phyloP scores from a whole-genome alignment of 1,139 yeast species.

The Kodamaea arcana region DNA sequence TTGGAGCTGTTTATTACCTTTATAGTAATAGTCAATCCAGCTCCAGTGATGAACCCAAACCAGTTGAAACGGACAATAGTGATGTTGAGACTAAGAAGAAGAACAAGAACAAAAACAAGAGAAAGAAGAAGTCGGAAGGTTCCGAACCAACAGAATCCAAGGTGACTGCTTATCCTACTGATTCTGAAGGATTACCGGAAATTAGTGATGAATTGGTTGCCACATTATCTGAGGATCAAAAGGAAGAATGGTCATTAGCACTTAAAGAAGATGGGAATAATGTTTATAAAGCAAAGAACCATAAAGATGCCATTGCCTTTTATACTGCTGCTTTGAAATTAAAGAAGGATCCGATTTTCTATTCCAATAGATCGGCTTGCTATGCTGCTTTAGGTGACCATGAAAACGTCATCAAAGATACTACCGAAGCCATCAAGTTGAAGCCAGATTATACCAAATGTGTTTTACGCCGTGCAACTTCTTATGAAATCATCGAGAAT shows the following conservation, averaged over 20 bases:
- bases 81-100: slow-evolving; percentile 18
- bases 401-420: slow-evolving; percentile 81
- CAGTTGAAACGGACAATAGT: slow-evolving; percentile 5
- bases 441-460: slow-evolving; percentile 93
- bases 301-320: slow-evolving; percentile 66
- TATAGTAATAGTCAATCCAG: slow-evolving; percentile 12
- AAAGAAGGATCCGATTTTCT: slow-evolving; percentile 80
- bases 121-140: slow-evolving; percentile 32
- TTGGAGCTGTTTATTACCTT: slow-evolving; percentile 52
- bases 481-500: slow-evolving; percentile 75
- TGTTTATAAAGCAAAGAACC: slow-evolving; percentile 67
- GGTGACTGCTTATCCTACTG: slow-evolving; percentile 40
- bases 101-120: slow-evolving; percentile 39
- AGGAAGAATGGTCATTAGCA: slow-evolving; percentile 66
- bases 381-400: slow-evolving; percentile 76
- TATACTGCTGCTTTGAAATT: slow-evolving; percentile 75
- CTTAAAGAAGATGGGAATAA: slow-evolving; percentile 89
- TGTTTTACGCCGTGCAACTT: slow-evolving; percentile 62
- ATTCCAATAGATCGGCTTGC: slow-evolving; percentile 94
- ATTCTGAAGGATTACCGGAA: slow-evolving; percentile 53
- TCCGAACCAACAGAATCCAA: slow-evolving; percentile 7
- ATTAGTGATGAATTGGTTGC: slow-evolving; percentile 46
- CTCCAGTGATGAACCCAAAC: slow-evolving; percentile 9
- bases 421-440: slow-evolving; percentile 77
- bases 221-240: slow-evolving; percentile 48